Percentiles rank a stretch among this genome's conserved stretches.
Evolutionary conservation across 805 yeast species (phyloP).

Genomic region (Cyberlindnera maritima): DNA sequence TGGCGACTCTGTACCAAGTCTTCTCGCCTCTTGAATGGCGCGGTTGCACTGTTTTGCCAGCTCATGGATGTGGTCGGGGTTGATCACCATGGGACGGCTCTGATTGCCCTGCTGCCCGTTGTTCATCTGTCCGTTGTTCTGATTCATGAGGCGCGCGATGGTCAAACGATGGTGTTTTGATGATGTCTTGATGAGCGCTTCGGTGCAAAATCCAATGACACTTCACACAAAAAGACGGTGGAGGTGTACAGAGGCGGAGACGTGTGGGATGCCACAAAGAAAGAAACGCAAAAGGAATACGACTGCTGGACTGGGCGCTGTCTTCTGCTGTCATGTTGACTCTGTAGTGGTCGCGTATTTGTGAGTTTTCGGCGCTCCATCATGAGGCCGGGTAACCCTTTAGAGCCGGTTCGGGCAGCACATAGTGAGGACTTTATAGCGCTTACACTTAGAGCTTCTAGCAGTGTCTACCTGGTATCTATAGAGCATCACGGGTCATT

Average conservation of each 20-base stretch:
- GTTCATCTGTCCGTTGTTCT: constrained; percentile 6
- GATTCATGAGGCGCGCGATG: constrained; percentile 2
- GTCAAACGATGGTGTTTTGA: too few relatives aligned
- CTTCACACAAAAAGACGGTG: too few relatives aligned
- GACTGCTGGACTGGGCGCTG: too few relatives aligned
- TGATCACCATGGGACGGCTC: constrained; percentile 10
- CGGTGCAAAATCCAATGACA: too few relatives aligned
- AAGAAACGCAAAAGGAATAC: too few relatives aligned
- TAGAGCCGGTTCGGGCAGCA: too few relatives aligned
- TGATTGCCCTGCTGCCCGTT: not conserved
- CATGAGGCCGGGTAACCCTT: constrained; percentile 1
- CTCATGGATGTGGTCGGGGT: constrained; percentile 38
- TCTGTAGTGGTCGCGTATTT: not conserved
- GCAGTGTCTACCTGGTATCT: not conserved
- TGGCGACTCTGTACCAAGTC: constrained; percentile 55
- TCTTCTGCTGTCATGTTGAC: not conserved
- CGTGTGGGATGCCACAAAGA: too few relatives aligned
- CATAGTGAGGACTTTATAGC: too few relatives aligned
- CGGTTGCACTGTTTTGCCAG: constrained; percentile 56
- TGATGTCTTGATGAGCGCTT: too few relatives aligned
- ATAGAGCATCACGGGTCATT: not conserved
- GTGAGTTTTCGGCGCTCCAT: not conserved
- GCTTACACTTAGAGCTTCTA: too few relatives aligned
- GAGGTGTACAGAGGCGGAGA: too few relatives aligned
- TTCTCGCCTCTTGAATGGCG: constrained; percentile 60